phyloP scores from a whole-genome alignment of 345 rosid species.

The Rhodomyrtus tomentosa region DNA sequence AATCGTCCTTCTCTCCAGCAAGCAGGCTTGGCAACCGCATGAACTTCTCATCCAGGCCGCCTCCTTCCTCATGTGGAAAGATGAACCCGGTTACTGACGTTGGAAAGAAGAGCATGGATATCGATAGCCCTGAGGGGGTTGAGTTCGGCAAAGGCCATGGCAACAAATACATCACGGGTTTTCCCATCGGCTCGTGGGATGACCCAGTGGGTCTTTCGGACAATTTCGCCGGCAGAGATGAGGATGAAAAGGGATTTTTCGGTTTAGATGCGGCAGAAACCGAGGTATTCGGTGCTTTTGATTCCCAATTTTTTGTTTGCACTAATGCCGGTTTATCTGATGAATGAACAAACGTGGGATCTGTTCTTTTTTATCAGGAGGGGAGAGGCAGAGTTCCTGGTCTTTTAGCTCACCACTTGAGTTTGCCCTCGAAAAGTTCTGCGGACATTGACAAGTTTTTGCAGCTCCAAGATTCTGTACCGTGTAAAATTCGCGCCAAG shows the following conservation, averaged over 20 bases:
- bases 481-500: constrained; percentile 77
- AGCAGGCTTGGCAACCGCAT: constrained; percentile 13
- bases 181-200: constrained; percentile 20
- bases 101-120: constrained; percentile 16
- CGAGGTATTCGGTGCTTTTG: constrained; percentile 18
- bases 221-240: constrained; percentile 9
- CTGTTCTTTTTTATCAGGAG: constrained; percentile 18
- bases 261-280: constrained; percentile 10
- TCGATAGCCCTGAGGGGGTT: neutral
- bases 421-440: constrained; percentile 43
- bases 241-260: constrained; percentile 10
- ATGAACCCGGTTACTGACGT: constrained; percentile 31
- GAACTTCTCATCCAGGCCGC: constrained; percentile 18
- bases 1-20: constrained; percentile 5
- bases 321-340: neutral
- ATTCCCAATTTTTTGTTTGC: neutral
- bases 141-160: constrained; percentile 4
- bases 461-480: constrained; percentile 62
- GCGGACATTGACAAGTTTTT: constrained; percentile 27
- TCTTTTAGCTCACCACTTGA: constrained; percentile 54
- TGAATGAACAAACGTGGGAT: neutral
- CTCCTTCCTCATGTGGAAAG: constrained; percentile 7
- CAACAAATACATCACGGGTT: constrained; percentile 16
- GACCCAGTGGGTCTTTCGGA: constrained; percentile 3
- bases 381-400: constrained; percentile 16